phyloP scores from a whole-genome alignment of 2,329 filamentous ascomycete genomes.

The Arthrinium puccinioides region DNA sequence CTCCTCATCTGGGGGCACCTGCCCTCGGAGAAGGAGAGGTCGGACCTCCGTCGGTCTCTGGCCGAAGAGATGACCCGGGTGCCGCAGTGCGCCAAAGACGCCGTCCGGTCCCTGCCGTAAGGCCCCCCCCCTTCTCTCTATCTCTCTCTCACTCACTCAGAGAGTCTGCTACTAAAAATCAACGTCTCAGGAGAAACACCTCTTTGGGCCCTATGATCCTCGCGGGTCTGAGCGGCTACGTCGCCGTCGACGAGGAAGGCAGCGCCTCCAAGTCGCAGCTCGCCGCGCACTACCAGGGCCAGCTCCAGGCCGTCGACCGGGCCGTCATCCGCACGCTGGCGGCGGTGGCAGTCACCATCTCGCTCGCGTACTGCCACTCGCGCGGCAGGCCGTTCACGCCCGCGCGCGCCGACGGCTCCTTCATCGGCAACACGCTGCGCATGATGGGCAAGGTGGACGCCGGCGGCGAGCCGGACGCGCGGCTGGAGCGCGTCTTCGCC shows the following conservation, averaged over 20 bases:
- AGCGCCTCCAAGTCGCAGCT: slow-evolving; percentile 10
- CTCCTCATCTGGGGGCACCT: slow-evolving; percentile 11
- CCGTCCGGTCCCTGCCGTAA: slow-evolving; percentile 10
- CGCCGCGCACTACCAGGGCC: slow-evolving; percentile 9
- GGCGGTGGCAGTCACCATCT: slow-evolving; percentile 12
- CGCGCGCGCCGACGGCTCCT: slow-evolving; percentile 9
- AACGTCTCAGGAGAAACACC: slow-evolving; percentile 7
- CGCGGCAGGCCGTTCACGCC: slow-evolving; percentile 9
- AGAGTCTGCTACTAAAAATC: background rate
- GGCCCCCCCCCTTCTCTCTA: no score
- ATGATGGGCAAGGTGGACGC: slow-evolving; percentile 13
- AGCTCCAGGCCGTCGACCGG: slow-evolving; percentile 9
- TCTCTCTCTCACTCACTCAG: no score
- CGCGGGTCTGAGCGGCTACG: slow-evolving; percentile 10
- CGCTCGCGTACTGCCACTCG: slow-evolving; percentile 12
- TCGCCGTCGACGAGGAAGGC: slow-evolving; percentile 9
- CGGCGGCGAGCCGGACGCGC: slow-evolving; percentile 8
- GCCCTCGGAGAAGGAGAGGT: slow-evolving; percentile 8
- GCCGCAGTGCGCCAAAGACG: slow-evolving; percentile 7
- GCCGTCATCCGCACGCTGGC: slow-evolving; percentile 10
- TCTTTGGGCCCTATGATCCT: slow-evolving; percentile 12
- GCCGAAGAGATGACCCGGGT: slow-evolving; percentile 9
- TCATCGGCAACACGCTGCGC: slow-evolving; percentile 13
- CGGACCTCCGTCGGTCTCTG: slow-evolving; percentile 7
- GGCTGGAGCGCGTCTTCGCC: slow-evolving; percentile 9